Conservation (phyloP, 352 stramenopile genomes). For the Pythium inflatum region DNA sequence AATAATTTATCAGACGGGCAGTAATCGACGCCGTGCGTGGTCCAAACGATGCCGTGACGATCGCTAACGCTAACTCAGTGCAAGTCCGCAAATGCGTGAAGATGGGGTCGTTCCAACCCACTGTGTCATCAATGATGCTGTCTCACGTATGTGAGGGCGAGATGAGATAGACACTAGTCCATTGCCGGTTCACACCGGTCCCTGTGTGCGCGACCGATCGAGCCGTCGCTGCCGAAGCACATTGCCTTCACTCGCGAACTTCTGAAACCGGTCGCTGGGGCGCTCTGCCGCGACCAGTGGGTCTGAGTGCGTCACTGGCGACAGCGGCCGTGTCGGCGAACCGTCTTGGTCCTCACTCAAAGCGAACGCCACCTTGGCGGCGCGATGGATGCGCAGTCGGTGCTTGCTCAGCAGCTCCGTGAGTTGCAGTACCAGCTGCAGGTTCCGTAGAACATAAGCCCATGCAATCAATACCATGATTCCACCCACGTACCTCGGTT, state of each 20-base stretch:
- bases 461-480: not conserved
- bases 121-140: too few relatives aligned
- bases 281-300: conserved; percentile 3
- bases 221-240: conserved; percentile 29
- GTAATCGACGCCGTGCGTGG: too few relatives aligned
- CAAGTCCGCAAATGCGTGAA: too few relatives aligned
- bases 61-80: not conserved
- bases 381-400: conserved; percentile 35
- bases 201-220: not conserved
- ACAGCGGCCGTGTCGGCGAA: not conserved
- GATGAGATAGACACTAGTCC: too few relatives aligned
- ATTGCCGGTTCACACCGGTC: too few relatives aligned
- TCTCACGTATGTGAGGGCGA: too few relatives aligned
- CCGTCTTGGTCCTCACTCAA: not conserved
- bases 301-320: conserved; percentile 13
- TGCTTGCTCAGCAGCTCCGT: conserved; percentile 49
- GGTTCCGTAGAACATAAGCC: not conserved
- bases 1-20: not conserved
- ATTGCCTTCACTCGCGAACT: conserved; percentile 34
- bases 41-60: not conserved
- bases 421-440: conserved; percentile 52
- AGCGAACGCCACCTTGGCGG: conserved; percentile 4
- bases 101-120: too few relatives aligned
- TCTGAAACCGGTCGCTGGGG: conserved; percentile 23
- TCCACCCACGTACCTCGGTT: conserved; percentile 45